These are phyloP conservation scores for Meyerozyma athensensis DNA, from an alignment of 1,139 yeast genomes.

Conservation along the genomic window DNA sequence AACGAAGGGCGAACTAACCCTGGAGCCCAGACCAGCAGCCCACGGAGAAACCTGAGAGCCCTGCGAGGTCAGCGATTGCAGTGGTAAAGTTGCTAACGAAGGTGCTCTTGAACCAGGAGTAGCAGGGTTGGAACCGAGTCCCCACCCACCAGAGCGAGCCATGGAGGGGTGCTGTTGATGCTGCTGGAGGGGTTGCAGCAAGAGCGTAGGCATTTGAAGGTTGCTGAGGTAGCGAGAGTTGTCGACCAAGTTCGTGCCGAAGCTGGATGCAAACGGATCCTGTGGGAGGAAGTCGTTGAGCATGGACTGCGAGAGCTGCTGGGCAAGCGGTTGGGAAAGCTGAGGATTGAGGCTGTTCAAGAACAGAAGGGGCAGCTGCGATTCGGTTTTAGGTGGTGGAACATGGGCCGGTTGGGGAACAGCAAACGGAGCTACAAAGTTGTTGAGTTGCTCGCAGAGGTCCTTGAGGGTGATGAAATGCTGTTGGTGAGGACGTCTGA, in stretches of 20 bases:
- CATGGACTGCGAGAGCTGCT: slow-evolving; percentile 6
- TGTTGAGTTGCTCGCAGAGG: slow-evolving; percentile 43
- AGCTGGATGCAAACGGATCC: neutral
- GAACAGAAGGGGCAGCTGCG: slow-evolving; percentile 8
- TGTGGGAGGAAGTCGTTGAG: slow-evolving; percentile 1
- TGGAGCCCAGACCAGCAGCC: slow-evolving; percentile 29
- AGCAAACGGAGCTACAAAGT: slow-evolving; percentile 55
- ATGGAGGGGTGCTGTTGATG: slow-evolving; percentile 27
- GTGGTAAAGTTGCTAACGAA: slow-evolving; percentile 11
- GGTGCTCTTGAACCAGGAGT: slow-evolving; percentile 28
- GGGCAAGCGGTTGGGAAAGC: slow-evolving; percentile 14
- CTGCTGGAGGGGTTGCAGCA: slow-evolving; percentile 12
- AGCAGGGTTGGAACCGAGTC: slow-evolving; percentile 28
- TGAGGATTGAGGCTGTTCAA: slow-evolving; percentile 22
- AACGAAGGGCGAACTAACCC: slow-evolving; percentile 42
- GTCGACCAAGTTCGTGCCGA: slow-evolving; percentile 4
- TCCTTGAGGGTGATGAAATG: slow-evolving; percentile 39
- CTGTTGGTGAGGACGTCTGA: slow-evolving; percentile 51
- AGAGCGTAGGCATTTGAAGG: slow-evolving; percentile 14
- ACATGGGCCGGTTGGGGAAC: slow-evolving; percentile 40
- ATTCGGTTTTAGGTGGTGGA: slow-evolving; percentile 6
- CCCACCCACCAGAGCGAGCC: slow-evolving; percentile 39
- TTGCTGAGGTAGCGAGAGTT: slow-evolving; percentile 6
- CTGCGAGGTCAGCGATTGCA: slow-evolving; percentile 12
- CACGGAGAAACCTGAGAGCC: slow-evolving; percentile 40